Evolutionary conservation across 192 early-diverging fungal species (phyloP), one percentile per base, ranked within the genome.

Genomic region (Backusella australiensis): DNA sequence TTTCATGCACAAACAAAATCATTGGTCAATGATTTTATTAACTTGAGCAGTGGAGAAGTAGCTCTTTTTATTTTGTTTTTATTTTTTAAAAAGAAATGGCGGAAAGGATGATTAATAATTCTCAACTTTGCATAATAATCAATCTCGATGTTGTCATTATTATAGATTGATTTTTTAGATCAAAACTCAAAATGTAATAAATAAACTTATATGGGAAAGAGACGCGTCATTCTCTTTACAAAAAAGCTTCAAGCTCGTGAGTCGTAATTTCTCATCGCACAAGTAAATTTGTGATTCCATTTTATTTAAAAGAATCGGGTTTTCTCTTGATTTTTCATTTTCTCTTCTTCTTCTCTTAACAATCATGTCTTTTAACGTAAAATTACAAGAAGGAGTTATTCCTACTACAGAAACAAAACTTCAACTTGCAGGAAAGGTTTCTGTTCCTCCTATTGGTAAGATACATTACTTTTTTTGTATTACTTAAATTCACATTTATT

Each of bases 361-460:
- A 34, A 56, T 14, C 7, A 75, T 75, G 74, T 6, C 68, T n/a
- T 49, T 46, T 23, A 9, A 6, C 36, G 41, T 68, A 26, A 76
- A 76, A 21, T n/a, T 76, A 23, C 67, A 70, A 23, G 35, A 53
- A 46, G 74, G 38, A 26, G 74, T 80, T 21, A 70, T 86, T 1
- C 85, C 85, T 29, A 84, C 83, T 0, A 41, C 46, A 38, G 79
- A 84, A 35, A 86, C 85, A 26, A 76, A 82, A 6, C 42, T 86
- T 66, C 73, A 67, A 14, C 59, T 86, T 3, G 85, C 41, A 1
- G 77, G 77, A 9, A 53, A 49, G 14, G 29, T 86, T 34, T 66
- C 59, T 7, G 85, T 86, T 6, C 82, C 83, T 12, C 85, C 85
- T 6, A 81, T 86, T 67, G 84, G 76, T 66, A 56, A 26, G 34